Percentiles rank a stretch among this genome's conserved stretches.
Conservation (phyloP, 257 asterid genomes). For the Forsythia viridissima region DNA sequence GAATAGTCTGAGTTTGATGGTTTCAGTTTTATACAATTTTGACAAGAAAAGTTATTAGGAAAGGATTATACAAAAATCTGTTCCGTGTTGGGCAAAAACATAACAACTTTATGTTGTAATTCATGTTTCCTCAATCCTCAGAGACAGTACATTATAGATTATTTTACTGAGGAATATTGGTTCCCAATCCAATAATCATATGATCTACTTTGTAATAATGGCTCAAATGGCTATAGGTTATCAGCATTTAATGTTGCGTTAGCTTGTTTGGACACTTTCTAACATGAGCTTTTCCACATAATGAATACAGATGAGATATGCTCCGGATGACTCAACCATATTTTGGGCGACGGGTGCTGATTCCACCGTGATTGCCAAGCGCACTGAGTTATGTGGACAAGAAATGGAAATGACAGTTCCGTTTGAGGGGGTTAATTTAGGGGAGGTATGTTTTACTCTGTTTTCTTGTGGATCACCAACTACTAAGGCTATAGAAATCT, state of each 20-base stretch:
- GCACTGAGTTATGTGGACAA: slow-evolving; percentile 70
- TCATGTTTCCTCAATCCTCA: background rate
- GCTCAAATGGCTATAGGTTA: background rate
- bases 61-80: background rate
- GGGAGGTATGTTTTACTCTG: slow-evolving; percentile 64
- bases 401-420: slow-evolving; percentile 91
- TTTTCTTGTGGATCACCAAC: background rate
- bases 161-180: background rate
- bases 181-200: background rate
- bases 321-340: slow-evolving; percentile 81
- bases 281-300: slow-evolving; percentile 9
- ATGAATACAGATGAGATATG: slow-evolving; percentile 75
- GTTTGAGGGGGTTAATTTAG: slow-evolving; percentile 74
- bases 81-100: background rate
- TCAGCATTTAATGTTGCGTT: background rate
- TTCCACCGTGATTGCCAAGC: slow-evolving; percentile 65
- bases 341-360: slow-evolving; percentile 87
- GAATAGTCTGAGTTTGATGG: background rate
- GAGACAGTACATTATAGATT: background rate
- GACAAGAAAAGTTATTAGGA: background rate
- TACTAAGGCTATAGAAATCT: background rate
- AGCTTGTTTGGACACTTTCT: background rate
- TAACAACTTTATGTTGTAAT: background rate
- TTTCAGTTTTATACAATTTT: background rate
- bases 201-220: background rate